Base-by-base conservation (phyloP, 495 filamentous ascomycete species). In the Aspergillus cavernicola region DNA sequence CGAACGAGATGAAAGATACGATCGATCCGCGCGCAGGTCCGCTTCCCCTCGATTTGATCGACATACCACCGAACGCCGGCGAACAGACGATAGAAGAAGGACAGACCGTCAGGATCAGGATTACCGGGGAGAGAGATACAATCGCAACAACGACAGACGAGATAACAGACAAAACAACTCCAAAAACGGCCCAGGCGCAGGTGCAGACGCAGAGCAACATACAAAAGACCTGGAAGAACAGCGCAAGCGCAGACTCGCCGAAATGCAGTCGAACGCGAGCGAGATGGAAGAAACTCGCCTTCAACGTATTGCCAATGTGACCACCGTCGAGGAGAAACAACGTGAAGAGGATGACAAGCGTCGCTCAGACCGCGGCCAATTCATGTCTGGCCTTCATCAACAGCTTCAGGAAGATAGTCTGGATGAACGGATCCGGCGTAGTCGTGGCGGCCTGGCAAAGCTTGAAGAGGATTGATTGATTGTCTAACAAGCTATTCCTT, bases 261-360 rank as follows among this genome's bases (percentile, higher is more conserved):
- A 85, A 29, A 98, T 98, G 93, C 88, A 90, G 61, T 78, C 80
- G 20, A 89, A 88, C 48, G 93, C 93, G n/a, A 75, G 76, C 3
- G 80, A 87, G 11, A 76, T 98, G 53, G 88, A 97, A 65, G 58
- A 76, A 32, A 83, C 87, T 42, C 87, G 93, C 16, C 81, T 83
- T 41, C 78, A 80, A 37, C 83, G 91, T 22, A 73, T 97, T 18
- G 79, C 82, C 1, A 80, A 84, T 4, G 76, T 93, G 33, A 79
- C 78, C 26, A 80, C 80, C 33, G 75, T 76, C 48, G 90, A 95
- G 54, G 74, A 84, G 40, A 67, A 72, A 15, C 80, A 83, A 55
- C 71, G 74, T 28, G 84, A 88, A 60, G 79, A 76, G 1, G 89
- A 95, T 39, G 72, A 77, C 16, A 65, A 64, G 23, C 65, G 64